Conservation (phyloP, 345 rosid genomes). For the Aquilaria sinensis region DNA sequence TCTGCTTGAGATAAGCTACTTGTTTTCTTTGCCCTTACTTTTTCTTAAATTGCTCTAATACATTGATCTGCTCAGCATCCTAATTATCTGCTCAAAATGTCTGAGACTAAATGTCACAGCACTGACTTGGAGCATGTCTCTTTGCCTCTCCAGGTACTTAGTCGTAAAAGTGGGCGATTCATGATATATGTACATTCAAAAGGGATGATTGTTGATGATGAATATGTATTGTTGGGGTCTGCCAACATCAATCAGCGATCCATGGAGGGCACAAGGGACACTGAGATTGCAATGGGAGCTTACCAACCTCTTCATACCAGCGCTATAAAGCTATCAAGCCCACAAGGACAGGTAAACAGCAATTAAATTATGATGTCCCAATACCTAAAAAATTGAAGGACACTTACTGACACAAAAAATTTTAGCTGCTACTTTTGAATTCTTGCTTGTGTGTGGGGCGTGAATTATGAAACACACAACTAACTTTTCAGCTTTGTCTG, state of each 20-base stretch:
- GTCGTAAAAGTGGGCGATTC: constrained; percentile 63
- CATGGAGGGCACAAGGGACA: constrained; percentile 93
- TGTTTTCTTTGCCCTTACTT: too few relatives aligned
- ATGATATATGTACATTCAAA: constrained; percentile 97
- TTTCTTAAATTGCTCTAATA: too few relatives aligned
- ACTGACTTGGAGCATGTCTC: constrained; percentile 1
- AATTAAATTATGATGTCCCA: not conserved
- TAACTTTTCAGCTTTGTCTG: not conserved
- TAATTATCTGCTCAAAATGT: too few relatives aligned
- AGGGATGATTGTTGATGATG: constrained; percentile 96
- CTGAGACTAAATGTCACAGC: too few relatives aligned
- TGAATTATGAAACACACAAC: not conserved
- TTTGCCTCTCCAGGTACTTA: constrained; percentile 39
- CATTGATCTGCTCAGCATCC: too few relatives aligned
- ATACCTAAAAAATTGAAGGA: too few relatives aligned
- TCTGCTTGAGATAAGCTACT: too few relatives aligned
- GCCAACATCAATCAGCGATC: constrained; percentile 98
- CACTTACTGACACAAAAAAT: too few relatives aligned
- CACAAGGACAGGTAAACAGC: constrained; percentile 69
- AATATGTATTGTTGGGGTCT: constrained; percentile 79
- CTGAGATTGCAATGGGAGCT: constrained; percentile 99
- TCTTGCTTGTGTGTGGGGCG: too few relatives aligned
- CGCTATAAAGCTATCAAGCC: constrained; percentile 53
- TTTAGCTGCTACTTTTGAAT: too few relatives aligned
- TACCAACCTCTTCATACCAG: constrained; percentile 94